Conservation (phyloP, 345 rosid genomes). For the Pistacia atlantica region DNA sequence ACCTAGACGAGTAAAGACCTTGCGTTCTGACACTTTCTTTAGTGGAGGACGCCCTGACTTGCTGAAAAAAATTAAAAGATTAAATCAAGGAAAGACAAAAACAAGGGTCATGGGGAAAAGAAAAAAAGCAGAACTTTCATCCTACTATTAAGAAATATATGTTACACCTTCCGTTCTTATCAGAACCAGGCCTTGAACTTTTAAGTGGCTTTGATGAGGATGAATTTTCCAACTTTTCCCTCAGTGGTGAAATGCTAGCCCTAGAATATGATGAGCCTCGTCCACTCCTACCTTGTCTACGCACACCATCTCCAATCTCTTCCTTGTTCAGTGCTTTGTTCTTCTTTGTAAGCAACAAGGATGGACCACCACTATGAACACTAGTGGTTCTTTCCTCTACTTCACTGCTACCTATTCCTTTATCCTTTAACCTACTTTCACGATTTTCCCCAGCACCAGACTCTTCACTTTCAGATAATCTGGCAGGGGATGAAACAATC, state of each 20-base stretch:
- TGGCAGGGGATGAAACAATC: conserved; percentile 49
- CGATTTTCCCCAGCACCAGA: conserved; percentile 48
- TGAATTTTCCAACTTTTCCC: conserved; percentile 51
- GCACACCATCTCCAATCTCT: conserved; percentile 48
- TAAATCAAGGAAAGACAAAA: not conserved
- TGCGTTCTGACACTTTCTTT: conserved; percentile 55
- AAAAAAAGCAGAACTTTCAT: not conserved
- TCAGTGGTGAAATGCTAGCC: conserved; percentile 34
- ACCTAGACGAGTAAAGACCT: conserved; percentile 39
- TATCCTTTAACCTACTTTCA: conserved; percentile 40
- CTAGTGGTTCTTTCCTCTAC: conserved; percentile 32
- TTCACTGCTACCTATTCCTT: conserved; percentile 32
- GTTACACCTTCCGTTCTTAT: conserved; percentile 52
- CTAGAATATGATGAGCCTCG: conserved; percentile 42
- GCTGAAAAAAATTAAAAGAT: conserved; percentile 37
- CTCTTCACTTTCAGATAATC: conserved; percentile 62
- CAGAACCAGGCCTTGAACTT: conserved; percentile 43
- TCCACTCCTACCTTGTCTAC: conserved; percentile 54
- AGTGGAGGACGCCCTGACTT: conserved; percentile 63
- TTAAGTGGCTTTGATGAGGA: conserved; percentile 41
- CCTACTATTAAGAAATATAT: conserved; percentile 12
- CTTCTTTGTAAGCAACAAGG: conserved; percentile 37
- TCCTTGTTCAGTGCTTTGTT: conserved; percentile 40
- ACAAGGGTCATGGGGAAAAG: not conserved
- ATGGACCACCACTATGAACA: conserved; percentile 34